Evolutionary conservation across 768 basidiomycete genomes (phyloP).

Genomic region (Pholiota molesta): DNA sequence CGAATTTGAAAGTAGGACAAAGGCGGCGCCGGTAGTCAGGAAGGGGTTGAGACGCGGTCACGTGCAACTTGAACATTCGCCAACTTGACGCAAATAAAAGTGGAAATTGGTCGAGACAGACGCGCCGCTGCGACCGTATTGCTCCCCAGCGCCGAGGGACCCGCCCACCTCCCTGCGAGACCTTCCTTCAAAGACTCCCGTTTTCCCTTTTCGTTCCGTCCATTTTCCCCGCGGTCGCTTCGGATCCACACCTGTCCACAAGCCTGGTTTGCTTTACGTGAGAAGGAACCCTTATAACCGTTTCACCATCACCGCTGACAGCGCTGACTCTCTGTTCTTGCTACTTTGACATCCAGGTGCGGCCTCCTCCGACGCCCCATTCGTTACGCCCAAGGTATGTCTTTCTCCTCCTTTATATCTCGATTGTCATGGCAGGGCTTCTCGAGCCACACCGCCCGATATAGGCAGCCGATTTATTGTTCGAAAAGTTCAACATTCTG

Average conservation of each 20-base stretch:
- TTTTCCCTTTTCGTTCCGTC: slow-evolving; percentile 23
- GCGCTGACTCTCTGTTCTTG: neutral
- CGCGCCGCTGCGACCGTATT: slow-evolving; percentile 28
- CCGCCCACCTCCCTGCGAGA: slow-evolving; percentile 18
- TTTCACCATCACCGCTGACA: slow-evolving; percentile 9
- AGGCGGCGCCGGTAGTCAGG: slow-evolving; percentile 12
- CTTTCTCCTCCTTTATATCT: slow-evolving; percentile 5
- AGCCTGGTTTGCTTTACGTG: slow-evolving; percentile 42
- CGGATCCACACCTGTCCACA: slow-evolving; percentile 61
- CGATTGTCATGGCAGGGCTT: neutral
- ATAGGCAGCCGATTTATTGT: slow-evolving; percentile 3
- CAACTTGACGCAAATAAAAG: slow-evolving; percentile 45
- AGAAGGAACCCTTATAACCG: slow-evolving; percentile 35
- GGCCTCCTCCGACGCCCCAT: slow-evolving; percentile 14
- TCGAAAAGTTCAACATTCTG: slow-evolving; percentile 17
- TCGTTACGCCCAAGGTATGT: slow-evolving; percentile 62
- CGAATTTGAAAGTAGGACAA: slow-evolving; percentile 13
- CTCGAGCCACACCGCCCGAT: neutral
- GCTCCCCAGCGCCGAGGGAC: slow-evolving; percentile 19
- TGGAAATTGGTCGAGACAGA: slow-evolving; percentile 22
- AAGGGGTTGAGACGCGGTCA: slow-evolving; percentile 39
- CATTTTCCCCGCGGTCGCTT: neutral
- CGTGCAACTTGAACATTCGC: slow-evolving; percentile 57
- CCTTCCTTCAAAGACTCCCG: slow-evolving; percentile 7
- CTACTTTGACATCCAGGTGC: slow-evolving; percentile 9